phyloP scores from a whole-genome alignment of 2,329 filamentous ascomycete species.

The Fusarium haematococcum region DNA sequence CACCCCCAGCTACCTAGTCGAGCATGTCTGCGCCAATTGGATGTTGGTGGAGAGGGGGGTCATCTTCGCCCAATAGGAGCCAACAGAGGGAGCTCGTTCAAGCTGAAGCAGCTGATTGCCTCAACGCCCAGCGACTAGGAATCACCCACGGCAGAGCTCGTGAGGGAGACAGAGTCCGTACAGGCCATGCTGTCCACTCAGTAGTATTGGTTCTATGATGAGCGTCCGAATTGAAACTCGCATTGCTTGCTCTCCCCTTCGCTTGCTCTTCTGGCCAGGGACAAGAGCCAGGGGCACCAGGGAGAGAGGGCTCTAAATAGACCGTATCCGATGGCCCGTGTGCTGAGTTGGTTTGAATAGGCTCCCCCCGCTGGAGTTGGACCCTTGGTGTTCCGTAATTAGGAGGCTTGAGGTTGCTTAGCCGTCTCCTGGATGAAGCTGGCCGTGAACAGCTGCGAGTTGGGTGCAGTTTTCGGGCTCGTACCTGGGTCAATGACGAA shows the following conservation, averaged over 20 bases:
- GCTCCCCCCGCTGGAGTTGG: neutral
- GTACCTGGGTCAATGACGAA: neutral
- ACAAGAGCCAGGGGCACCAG: slow-evolving; percentile 10
- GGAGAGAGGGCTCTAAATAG: slow-evolving; percentile 1
- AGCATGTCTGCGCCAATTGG: neutral
- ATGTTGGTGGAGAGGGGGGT: neutral
- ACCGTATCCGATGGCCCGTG: slow-evolving; percentile 8
- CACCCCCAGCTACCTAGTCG: neutral
- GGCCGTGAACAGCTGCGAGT: neutral
- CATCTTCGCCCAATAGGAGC: slow-evolving; percentile 8
- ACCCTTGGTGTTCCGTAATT: neutral
- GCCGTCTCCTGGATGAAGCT: neutral
- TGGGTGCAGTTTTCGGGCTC: neutral
- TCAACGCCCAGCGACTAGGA: slow-evolving; percentile 1
- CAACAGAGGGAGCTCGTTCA: neutral
- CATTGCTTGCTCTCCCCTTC: slow-evolving; percentile 6
- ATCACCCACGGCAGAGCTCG: neutral
- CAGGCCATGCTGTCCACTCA: slow-evolving; percentile 1
- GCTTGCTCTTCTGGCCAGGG: slow-evolving; percentile 5
- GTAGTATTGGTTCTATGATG: slow-evolving; percentile 4
- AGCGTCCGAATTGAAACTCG: slow-evolving; percentile 1
- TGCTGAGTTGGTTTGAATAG: neutral
- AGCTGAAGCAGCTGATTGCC: slow-evolving; percentile 1
- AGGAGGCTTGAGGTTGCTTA: neutral
- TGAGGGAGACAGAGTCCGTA: neutral